Conservation (phyloP, 2,329 filamentous ascomycete genomes). For the Cladosporium phlei region DNA sequence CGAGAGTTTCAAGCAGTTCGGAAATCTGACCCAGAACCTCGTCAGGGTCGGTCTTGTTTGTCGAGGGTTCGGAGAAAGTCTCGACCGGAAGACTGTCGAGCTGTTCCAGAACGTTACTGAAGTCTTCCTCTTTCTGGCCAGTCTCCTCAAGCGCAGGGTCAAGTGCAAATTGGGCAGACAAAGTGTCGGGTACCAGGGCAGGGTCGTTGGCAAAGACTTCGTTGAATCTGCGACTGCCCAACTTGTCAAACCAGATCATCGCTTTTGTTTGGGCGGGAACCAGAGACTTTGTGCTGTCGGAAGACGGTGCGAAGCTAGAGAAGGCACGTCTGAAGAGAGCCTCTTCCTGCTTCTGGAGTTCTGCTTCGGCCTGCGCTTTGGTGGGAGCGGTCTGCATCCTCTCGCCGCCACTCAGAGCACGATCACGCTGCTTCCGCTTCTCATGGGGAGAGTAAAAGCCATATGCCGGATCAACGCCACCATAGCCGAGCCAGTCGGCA, state of each 20-base stretch:
- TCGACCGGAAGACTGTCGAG: constrained; percentile 19
- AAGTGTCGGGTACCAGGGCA: constrained; percentile 31
- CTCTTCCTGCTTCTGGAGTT: constrained; percentile 59
- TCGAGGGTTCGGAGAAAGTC: constrained; percentile 18
- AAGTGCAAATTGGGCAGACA: constrained; percentile 31
- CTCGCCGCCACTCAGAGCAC: constrained; percentile 62
- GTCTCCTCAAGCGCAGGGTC: constrained; percentile 35
- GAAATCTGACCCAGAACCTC: constrained; percentile 65
- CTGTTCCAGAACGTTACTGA: constrained; percentile 26
- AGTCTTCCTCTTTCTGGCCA: constrained; percentile 33
- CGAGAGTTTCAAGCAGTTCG: constrained; percentile 69
- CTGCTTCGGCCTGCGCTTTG: constrained; percentile 32
- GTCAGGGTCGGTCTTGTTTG: constrained; percentile 34
- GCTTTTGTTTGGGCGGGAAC: constrained; percentile 63
- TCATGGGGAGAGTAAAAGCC: constrained; percentile 55
- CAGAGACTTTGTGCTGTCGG: constrained; percentile 67
- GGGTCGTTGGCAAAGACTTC: constrained; percentile 56
- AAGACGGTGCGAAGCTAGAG: constrained; percentile 72
- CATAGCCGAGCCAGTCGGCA: constrained; percentile 61
- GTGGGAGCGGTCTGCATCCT: constrained; percentile 37
- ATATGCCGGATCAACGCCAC: constrained; percentile 39
- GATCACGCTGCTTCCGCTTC: constrained; percentile 65
- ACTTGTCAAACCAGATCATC: constrained; percentile 71
- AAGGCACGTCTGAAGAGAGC: constrained; percentile 71
- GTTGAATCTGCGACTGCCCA: constrained; percentile 62